Base-by-base conservation (phyloP, 2,329 filamentous ascomycete genomes). In the Exophiala calicioides region DNA sequence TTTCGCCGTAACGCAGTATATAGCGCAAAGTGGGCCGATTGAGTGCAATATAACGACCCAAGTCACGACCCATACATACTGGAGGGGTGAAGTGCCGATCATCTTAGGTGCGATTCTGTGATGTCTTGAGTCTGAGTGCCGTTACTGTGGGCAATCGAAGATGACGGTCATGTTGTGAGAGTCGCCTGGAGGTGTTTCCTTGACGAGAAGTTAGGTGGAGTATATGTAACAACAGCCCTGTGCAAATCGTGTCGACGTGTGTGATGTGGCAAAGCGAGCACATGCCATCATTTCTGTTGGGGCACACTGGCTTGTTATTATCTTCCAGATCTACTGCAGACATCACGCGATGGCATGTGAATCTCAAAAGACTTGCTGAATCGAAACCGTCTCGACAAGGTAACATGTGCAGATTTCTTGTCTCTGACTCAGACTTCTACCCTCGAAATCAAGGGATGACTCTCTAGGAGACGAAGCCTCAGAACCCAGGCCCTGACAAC, bases 1-100 rank as follows among this genome's bases (percentile, higher is more conserved):
- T 8, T 12, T 15, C 16, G 32, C 9, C 10, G 30, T 10, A 20
- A 47, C 3, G 12, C 27, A 47, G 38, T 50, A 53, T 16, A 23
- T 16, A 23, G 37, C 26, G 38, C 32, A 46, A 13, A 50, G 26
- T 18, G 47, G 42, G 18, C 23, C 47, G 26, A 53, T 50, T 6
- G 37, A 53, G 23, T 53, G 47, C 19, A 53, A 37, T 9, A 53
- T 26, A 20, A 37, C 33, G 31, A 44, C 50, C 37, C 36, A 53
- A 24, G 29, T 35, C 37, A 50, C 42, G 7, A 53, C 35, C 41
- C 33, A 53, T 6, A 43, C 13, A 31, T 50, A 53, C 23, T 50
- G 37, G 13, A 44, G 31, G 31, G 9, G 15, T 15, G 47, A 50
- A 18, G 31, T 50, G 27, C 50, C 42, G 30, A 53, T 50, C 42